Conservation (phyloP, 129 eudicot species). For the Ambrosia trifida region DNA sequence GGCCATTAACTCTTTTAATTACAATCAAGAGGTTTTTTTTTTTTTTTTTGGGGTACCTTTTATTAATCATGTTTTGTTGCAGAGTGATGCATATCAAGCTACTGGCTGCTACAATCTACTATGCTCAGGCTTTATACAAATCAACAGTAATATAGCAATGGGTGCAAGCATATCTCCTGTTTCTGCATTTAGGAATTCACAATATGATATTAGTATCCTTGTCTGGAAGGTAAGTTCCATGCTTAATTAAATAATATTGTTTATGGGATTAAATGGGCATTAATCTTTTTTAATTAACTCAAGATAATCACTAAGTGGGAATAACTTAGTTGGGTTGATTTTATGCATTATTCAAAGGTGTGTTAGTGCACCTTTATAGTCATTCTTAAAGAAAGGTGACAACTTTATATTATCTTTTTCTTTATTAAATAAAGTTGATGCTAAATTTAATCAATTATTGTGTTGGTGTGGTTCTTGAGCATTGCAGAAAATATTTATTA, state of each 20-base stretch:
- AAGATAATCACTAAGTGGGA: conserved; percentile 28
- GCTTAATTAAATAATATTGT: conserved; percentile 14
- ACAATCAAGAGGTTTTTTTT: neutral
- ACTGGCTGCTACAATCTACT: conserved; percentile 97
- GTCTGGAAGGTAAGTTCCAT: conserved; percentile 86
- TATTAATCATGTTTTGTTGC: conserved; percentile 7
- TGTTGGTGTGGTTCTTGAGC: conserved; percentile 31
- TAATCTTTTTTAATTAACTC: conserved; percentile 14
- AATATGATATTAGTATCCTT: conserved; percentile 86
- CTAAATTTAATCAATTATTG: conserved; percentile 32
- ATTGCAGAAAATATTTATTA: conserved; percentile 26
- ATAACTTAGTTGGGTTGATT: conserved; percentile 33
- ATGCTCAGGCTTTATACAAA: conserved; percentile 93
- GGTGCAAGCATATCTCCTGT: conserved; percentile 99
- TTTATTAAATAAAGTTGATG: conserved; percentile 31
- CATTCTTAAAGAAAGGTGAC: conserved; percentile 33
- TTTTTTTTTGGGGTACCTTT: neutral
- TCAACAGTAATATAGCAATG: conserved; percentile 88
- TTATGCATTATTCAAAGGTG: conserved; percentile 34
- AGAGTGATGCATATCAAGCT: conserved; percentile 99
- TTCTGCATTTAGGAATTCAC: conserved; percentile 70
- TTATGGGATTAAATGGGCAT: conserved; percentile 22
- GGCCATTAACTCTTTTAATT: too few relatives aligned
- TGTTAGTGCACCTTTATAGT: conserved; percentile 24
- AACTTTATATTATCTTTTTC: conserved; percentile 28